These are phyloP conservation scores for Cryptococcus sp. DNA, from an alignment of 1,284 basidiomycete species.

Conservation along the genomic window DNA sequence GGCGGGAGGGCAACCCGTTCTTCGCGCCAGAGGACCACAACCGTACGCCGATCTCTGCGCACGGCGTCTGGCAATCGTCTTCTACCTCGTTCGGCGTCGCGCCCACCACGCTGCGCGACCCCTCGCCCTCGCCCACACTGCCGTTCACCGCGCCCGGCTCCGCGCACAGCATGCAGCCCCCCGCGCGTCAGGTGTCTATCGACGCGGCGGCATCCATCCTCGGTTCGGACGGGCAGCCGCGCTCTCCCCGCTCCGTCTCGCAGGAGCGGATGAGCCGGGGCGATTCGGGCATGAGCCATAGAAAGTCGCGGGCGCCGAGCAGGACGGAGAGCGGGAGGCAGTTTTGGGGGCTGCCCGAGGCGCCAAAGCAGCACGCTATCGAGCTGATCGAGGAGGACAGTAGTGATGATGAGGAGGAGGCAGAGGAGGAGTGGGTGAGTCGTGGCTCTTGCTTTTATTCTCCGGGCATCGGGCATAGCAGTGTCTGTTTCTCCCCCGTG, in stretches of 20 bases:
- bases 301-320: slow-evolving; percentile 10
- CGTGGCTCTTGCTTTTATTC: background rate
- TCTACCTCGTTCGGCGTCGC: slow-evolving; percentile 9
- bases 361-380: slow-evolving; percentile 22
- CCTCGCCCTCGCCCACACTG: slow-evolving; percentile 25
- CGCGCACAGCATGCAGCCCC: slow-evolving; percentile 24
- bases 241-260: background rate
- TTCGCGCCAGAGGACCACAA: slow-evolving; percentile 19
- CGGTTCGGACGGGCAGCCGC: too few species aligned
- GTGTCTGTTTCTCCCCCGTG: too few species aligned
- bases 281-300: slow-evolving; percentile 8
- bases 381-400: slow-evolving; percentile 33
- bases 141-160: slow-evolving; percentile 48
- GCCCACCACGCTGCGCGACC: slow-evolving; percentile 3
- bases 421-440: slow-evolving; percentile 51
- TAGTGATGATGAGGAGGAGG: slow-evolving; percentile 37
- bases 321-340: slow-evolving; percentile 46
- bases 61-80: slow-evolving; percentile 4
- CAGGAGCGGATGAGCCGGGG: slow-evolving; percentile 5
- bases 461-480: too few species aligned
- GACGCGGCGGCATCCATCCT: background rate
- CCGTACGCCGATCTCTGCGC: background rate
- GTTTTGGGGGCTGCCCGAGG: slow-evolving; percentile 50
- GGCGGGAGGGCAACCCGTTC: slow-evolving; percentile 41
- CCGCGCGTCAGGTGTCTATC: slow-evolving; percentile 4